Evolutionary conservation across 208 protist species (phyloP), one percentile per base, ranked within the genome.

Genomic region (Leishmania turanica): DNA sequence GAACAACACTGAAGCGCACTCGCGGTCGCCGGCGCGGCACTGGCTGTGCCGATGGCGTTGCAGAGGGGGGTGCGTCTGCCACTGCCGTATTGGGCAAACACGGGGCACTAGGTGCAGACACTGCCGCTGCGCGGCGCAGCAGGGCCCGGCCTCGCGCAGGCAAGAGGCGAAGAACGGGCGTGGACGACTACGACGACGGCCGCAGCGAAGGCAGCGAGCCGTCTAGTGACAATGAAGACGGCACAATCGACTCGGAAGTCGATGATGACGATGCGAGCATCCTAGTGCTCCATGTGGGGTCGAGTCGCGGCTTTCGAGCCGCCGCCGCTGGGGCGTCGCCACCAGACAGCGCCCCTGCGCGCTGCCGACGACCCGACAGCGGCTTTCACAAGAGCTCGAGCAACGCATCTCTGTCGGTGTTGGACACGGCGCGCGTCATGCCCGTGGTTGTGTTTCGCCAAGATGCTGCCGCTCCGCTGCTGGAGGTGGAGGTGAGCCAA

Each of bases 401-500:
- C 7, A 47, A 11, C 51, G 3, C 4, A 40, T 58, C 56, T 3
- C 21, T 77, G 6, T 77, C 74, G 6, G 34, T 65, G n/a, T 68
- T 78, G 2, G 77, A 82, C 37, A 76, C 69, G 2, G 71, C 77
- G 24, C 82, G 77, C 45, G 72, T 79, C 11, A 34, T 85, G 3
- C 82, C 82, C 24, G 17, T 85, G 0, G 62, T 79, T 37, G 82
- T 85, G n/a, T 75, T 81, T 7, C 77, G 65, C 15, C 34, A 56
- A 19, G 82, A 85, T 62, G 64, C 71, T 47, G 72, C 77, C 0
- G 71, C 73, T 3, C 72, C 82, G 73, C 53, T 85, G 53, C 34
- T 85, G 77, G 82, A 82, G 19, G 82, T 85, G 40, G 72, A 82
- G 65, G 77, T 85, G 77, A 65, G 47, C 34, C 53, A 79, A 0